Evolutionary conservation across 257 asterid species (phyloP), one percentile per base, ranked within the genome.

Genomic region (Fraxinus americana): DNA sequence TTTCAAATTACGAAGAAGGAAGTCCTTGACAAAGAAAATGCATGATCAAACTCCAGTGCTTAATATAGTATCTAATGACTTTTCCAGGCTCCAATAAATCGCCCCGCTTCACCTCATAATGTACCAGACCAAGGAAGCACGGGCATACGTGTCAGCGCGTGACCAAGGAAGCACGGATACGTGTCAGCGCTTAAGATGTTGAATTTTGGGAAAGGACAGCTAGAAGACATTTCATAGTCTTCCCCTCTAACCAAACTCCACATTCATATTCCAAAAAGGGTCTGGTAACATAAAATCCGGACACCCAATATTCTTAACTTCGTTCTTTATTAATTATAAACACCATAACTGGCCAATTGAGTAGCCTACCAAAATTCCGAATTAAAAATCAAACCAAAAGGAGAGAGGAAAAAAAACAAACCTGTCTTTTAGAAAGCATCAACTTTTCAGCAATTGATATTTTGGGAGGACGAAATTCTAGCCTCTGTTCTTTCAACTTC

Each of bases 401-500:
- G 45, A 34, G 30, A 29, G 80, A 77, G 72, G 66, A 13, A 29
- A 84, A 72, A 73, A 82, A 36, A 19, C 88, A 85, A 75, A 93
- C 99, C 97, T 92, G 92, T 85, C 86, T 83, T 77, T 91, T 93
- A 67, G 95, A 87, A 43, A 87, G 85, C 89, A 88, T 39, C 50
- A 93, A 30, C 89, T 88, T 96, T 83, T 93, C 97, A 65, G 93
- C 91, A 74, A 96, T 89, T 5, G 99, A 88, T 76, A 93, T 69
- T 81, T 89, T 96, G 11, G 95, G 97, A 61, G 91, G 94, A 27
- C 90, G 86, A 86, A 86, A 81, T 82, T 94, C 98, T 79, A 87
- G 75, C 86, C 83, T 90, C 85, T 91, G 94, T 74, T 92, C 98
- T 72, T 86, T 91, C 71, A 83, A 80, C 83, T 83, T 91, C 86